Evolutionary conservation across 306 rosid genomes (phyloP).

Genomic region (Trifolium subterraneum): DNA sequence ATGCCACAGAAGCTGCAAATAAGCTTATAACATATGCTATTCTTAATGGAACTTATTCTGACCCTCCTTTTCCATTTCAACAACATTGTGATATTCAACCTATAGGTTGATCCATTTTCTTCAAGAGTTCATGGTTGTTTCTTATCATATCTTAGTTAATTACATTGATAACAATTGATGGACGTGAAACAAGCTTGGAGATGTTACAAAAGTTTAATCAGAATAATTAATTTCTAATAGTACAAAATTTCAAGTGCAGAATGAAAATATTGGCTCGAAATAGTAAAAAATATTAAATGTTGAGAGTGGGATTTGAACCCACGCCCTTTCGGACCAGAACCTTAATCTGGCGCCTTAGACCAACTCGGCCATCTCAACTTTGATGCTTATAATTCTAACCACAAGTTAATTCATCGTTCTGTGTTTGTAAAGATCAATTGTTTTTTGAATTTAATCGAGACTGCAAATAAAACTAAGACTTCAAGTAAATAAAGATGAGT

Average conservation of each 20-base stretch:
- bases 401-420: too few species aligned
- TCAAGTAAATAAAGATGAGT: too few species aligned
- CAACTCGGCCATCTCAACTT: constrained; percentile 24
- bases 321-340: constrained; percentile 32
- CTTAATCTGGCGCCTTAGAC: constrained; percentile 32
- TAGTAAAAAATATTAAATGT: background rate
- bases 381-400: rapidly evolving
- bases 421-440: background rate
- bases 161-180: constrained; percentile 25
- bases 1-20: constrained; percentile 89
- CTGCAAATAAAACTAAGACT: too few species aligned
- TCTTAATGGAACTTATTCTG: constrained; percentile 73
- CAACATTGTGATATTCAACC: constrained; percentile 63
- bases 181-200: background rate
- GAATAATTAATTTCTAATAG: too few species aligned
- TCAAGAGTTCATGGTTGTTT: background rate
- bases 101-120: constrained; percentile 47
- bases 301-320: constrained; percentile 30
- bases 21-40: constrained; percentile 71
- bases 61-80: constrained; percentile 70
- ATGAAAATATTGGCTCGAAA: too few species aligned
- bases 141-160: background rate
- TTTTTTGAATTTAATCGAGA: background rate
- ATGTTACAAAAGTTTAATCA: background rate
- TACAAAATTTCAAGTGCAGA: background rate